These are phyloP conservation scores for Ophiocordyceps polyrhachis-furcata DNA, from an alignment of 2,329 filamentous ascomycete species.

Conservation along the genomic window DNA sequence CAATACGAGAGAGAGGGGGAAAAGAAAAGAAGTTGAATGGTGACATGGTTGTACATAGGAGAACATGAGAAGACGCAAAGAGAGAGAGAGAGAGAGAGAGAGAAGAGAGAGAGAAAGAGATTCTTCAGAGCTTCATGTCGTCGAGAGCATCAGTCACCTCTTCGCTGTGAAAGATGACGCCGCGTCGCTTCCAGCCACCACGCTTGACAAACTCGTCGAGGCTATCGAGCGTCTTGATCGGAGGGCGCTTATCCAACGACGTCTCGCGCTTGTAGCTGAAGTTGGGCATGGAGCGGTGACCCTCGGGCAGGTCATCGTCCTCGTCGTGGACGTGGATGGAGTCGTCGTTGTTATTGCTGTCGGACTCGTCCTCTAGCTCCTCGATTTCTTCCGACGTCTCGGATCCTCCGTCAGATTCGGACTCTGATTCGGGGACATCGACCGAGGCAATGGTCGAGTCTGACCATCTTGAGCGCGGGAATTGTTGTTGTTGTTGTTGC, in stretches of 20 bases:
- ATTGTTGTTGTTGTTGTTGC: slow-evolving; percentile 12
- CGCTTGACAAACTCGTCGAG: slow-evolving; percentile 24
- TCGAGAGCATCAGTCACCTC: neutral
- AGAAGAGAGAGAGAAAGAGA: too few species aligned
- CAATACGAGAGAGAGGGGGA: neutral
- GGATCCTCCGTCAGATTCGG: slow-evolving; percentile 5
- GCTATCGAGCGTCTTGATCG: slow-evolving; percentile 18
- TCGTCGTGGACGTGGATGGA: slow-evolving; percentile 8
- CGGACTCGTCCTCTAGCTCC: slow-evolving; percentile 5
- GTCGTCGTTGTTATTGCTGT: neutral
- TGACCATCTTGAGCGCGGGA: slow-evolving; percentile 22
- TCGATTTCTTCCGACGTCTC: neutral
- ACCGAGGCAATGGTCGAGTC: slow-evolving; percentile 21
- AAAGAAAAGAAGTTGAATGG: neutral
- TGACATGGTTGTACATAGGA: neutral
- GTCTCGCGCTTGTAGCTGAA: slow-evolving; percentile 14
- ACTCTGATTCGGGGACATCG: slow-evolving; percentile 6
- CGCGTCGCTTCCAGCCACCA: slow-evolving; percentile 24
- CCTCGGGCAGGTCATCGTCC: slow-evolving; percentile 8
- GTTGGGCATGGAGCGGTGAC: slow-evolving; percentile 12
- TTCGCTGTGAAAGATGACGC: slow-evolving; percentile 18
- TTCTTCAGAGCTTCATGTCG: neutral
- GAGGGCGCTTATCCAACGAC: slow-evolving; percentile 14
- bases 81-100: too few species aligned
- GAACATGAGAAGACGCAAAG: neutral